A percentile compares a stretch with the other conserved stretches of the same genome.
Evolutionary conservation across 305 asterid species (phyloP).

Genomic region (Coffea humblotiana): DNA sequence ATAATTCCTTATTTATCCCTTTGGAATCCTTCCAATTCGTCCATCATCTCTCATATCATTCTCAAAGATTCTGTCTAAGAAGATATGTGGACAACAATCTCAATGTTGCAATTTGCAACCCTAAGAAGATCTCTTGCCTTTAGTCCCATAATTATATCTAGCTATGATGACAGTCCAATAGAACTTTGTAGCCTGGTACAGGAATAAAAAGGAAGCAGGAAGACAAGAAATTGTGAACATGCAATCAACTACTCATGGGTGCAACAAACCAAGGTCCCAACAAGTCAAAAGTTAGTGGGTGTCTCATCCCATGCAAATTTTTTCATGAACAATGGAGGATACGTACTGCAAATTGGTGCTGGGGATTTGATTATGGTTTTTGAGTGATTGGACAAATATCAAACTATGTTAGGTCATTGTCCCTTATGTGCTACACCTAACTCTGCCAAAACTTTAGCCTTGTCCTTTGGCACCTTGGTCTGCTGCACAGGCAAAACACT

Average conservation of each 20-base stretch:
- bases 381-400: background rate
- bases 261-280: slow-evolving; percentile 5
- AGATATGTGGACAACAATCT: background rate
- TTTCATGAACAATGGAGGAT: background rate
- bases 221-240: background rate
- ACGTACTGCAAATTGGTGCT: background rate
- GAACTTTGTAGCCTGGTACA: background rate
- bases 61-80: slow-evolving; percentile 3
- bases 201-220: background rate
- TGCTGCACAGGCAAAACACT: background rate
- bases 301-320: slow-evolving; percentile 3
- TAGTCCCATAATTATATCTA: background rate
- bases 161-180: background rate
- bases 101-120: background rate
- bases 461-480: slow-evolving; percentile 18
- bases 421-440: background rate
- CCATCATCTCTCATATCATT: background rate
- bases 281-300: background rate
- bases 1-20: background rate
- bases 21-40: background rate
- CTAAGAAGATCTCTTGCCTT: background rate
- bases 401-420: background rate
- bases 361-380: background rate
- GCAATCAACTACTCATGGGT: background rate
- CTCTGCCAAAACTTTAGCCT: slow-evolving; percentile 9